Evolutionary conservation across 805 yeast genomes (phyloP).

Genomic region (Saccharomycopsis malanga): DNA sequence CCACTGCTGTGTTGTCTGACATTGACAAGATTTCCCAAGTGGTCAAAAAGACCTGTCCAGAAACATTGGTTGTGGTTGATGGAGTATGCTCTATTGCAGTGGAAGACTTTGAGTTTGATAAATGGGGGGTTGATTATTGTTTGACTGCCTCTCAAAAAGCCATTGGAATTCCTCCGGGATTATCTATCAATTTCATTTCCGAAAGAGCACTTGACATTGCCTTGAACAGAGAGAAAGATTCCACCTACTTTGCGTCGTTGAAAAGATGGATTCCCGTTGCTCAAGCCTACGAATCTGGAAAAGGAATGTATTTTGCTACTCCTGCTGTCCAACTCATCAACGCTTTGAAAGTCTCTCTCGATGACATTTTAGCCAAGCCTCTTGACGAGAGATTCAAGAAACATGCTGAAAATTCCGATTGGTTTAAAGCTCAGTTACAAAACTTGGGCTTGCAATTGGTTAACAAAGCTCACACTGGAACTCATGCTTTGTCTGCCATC

Average conservation of each 20-base stretch:
- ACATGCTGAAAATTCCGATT: conserved; percentile 55
- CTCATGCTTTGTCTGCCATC: conserved; percentile 81
- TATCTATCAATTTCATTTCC: conserved; percentile 70
- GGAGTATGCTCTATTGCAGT: conserved; percentile 94
- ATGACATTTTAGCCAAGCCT: conserved; percentile 52
- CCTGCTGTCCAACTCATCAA: conserved; percentile 88
- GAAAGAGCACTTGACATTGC: conserved; percentile 66
- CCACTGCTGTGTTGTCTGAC: conserved; percentile 82
- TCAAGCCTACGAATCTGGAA: conserved; percentile 76
- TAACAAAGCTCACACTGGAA: conserved; percentile 57
- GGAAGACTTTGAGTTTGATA: conserved; percentile 77
- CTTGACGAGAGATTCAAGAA: conserved; percentile 55
- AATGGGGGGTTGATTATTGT: conserved; percentile 85
- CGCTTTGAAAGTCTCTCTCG: conserved; percentile 70
- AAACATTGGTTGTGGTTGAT: conserved; percentile 78
- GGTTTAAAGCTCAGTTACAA: conserved; percentile 51
- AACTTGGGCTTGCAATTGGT: conserved; percentile 63
- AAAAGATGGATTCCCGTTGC: conserved; percentile 85
- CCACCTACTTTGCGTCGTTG: conserved; percentile 55
- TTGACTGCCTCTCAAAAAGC: conserved; percentile 95
- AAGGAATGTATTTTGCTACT: conserved; percentile 86
- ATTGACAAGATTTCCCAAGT: conserved; percentile 53
- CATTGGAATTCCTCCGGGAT: conserved; percentile 89
- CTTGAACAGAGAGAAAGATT: conserved; percentile 38
- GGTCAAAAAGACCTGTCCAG: conserved; percentile 65